phyloP scores from a whole-genome alignment of 1,139 yeast species.

The Maudiozyma humilis region DNA sequence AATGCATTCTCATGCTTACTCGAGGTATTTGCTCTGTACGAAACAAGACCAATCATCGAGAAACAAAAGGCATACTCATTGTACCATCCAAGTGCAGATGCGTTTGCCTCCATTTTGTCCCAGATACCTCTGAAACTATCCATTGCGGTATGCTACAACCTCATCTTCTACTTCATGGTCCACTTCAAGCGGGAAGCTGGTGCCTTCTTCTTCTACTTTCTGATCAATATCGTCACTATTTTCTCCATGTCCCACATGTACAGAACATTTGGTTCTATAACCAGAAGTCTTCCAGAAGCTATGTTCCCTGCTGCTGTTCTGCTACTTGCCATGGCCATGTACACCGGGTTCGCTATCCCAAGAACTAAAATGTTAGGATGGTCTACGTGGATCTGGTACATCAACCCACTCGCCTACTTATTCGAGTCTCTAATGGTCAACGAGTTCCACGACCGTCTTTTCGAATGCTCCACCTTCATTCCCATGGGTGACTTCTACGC shows the following conservation, averaged over 20 bases:
- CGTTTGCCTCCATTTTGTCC: conserved; percentile 59
- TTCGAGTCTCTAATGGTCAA: conserved; percentile 61
- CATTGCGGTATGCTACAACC: conserved; percentile 50
- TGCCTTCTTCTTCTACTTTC: conserved; percentile 54
- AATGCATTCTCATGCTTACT: conserved; percentile 68
- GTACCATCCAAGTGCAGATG: conserved; percentile 71
- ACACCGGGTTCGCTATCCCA: conserved; percentile 68
- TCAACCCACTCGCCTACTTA: conserved; percentile 61
- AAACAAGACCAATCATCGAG: conserved; percentile 68
- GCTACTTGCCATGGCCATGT: conserved; percentile 53
- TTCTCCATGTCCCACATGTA: conserved; percentile 64
- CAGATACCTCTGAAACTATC: conserved; percentile 56
- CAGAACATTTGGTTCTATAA: conserved; percentile 59
- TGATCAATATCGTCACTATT: conserved; percentile 47
- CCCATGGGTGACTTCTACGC: conserved; percentile 48
- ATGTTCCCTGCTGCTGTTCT: conserved; percentile 64
- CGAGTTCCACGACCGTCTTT: conserved; percentile 37
- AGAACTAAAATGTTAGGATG: conserved; percentile 61
- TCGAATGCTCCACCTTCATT: conserved; percentile 39
- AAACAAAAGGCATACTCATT: conserved; percentile 69
- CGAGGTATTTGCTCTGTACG: conserved; percentile 61
- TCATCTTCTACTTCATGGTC: conserved; percentile 58
- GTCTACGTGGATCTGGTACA: conserved; percentile 71
- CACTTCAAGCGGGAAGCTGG: conserved; percentile 60
- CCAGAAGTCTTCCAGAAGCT: conserved; percentile 55